phyloP scores from a whole-genome alignment of 148 eudicot species.

The Dysphania ambrosioides region DNA sequence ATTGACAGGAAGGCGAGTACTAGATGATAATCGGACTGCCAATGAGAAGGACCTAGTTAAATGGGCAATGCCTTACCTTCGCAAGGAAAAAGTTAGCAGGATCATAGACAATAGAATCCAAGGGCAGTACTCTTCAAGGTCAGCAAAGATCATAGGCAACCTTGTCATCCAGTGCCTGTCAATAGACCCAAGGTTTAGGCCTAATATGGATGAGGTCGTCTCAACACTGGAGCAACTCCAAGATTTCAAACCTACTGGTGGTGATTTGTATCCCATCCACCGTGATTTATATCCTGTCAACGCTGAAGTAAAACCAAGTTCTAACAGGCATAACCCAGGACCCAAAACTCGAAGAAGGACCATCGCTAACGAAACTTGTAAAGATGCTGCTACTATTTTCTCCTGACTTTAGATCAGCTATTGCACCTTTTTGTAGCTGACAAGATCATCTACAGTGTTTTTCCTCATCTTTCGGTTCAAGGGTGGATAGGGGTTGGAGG shows the following conservation, averaged over 20 bases:
- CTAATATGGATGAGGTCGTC: slow-evolving; percentile 65
- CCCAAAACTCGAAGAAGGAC: slow-evolving; percentile 2
- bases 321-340: background rate
- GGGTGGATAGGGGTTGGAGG: background rate
- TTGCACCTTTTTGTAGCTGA: slow-evolving; percentile 21
- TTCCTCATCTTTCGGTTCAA: background rate
- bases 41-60: slow-evolving; percentile 69
- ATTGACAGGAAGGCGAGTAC: slow-evolving; percentile 62
- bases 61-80: slow-evolving; percentile 72
- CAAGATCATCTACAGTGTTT: background rate
- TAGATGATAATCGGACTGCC: slow-evolving; percentile 64
- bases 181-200: slow-evolving; percentile 59
- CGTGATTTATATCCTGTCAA: slow-evolving; percentile 26
- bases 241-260: background rate
- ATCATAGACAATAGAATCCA: slow-evolving; percentile 68
- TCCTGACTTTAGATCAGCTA: slow-evolving; percentile 2
- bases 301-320: background rate
- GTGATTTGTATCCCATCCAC: slow-evolving; percentile 2
- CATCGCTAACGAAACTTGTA: slow-evolving; percentile 6
- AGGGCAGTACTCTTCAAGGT: slow-evolving; percentile 61
- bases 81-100: slow-evolving; percentile 55
- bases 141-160: slow-evolving; percentile 42
- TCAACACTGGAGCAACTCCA: slow-evolving; percentile 57
- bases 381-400: slow-evolving; percentile 7
- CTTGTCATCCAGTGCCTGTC: slow-evolving; percentile 70